Evolutionary conservation across 495 filamentous ascomycete genomes (phyloP), one percentile per base, ranked within the genome.

Genomic region (Neurospora africana): DNA sequence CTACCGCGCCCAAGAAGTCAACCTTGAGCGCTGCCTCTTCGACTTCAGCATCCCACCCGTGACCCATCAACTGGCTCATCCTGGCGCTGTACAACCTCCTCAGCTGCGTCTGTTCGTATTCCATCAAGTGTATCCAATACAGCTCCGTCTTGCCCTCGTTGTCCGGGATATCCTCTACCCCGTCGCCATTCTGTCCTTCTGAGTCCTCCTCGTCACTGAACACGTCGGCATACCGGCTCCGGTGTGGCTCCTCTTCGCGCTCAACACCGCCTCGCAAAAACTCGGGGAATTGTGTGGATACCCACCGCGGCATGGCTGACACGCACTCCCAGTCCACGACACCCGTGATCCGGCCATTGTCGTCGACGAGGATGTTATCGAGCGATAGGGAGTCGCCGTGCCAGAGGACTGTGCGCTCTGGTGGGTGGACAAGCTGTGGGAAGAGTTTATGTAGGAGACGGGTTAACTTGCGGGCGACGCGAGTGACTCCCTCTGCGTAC

Each of bases 311-410:
- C 23, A 84, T 70, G 27, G 83, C 79, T 9, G 83, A 81, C n/a
- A 86, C 77, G 73, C 82, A 85, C 65, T 88, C 83, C 87, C 87
- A 89, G 73, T 84, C 85, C 37, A 88, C 70, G 4, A 89, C 53
- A n/a, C 79, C 86, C 8, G 82, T 82, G 13, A 88, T 74, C 4
- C 77, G 30, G 5, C 81, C 82, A 2, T 80, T 72, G 13, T 83
- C 74, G 68, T 86, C 77, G 3, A 89, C 81, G 38, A 88, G 75
- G 39, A 89, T 82, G 75, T 88, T 89, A n/a, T 78, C 76, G 8
- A 79, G 70, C 1, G 80, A 84, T 9, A 89, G 76, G 15, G 27
- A 65, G 68, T 87, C 79, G 43, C 84, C 76, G 40, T 88, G 84
- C 71, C 76, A 80, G 13, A 88, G 79, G 68, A 84, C 76, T 0